Evolutionary conservation across 2,329 filamentous ascomycete genomes (phyloP), one percentile per base, ranked within the genome.

Genomic region (Gaeumannomyces sp.): DNA sequence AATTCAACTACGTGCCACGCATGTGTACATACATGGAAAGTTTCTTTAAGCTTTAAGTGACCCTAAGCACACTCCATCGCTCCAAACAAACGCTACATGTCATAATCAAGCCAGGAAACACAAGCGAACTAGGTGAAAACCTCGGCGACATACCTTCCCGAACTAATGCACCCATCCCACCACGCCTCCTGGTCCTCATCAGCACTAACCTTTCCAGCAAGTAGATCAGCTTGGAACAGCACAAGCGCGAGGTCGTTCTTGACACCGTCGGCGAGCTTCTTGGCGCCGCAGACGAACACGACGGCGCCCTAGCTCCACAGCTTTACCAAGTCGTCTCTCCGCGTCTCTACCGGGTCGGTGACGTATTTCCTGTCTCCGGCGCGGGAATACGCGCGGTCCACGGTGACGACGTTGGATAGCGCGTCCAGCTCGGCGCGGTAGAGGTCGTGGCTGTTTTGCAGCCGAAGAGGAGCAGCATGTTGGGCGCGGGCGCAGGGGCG

Each of bases 361-460:
- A 45, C 59, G 22, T 61, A 61, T 31, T 38, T 61, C 11, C 31
- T n/a, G 10, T 22, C 59, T 11, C 2, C 29, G 19, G 59, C 11
- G 33, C 59, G 59, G 2, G 59, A 61, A 22, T 61, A 61, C 4
- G 59, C 59, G 19, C 59, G 13, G 28, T 61, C 59, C 28, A 61
- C 59, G 31, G 59, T 38, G 11, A 61, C 59, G 33, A 61, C 59
- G 2, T 27, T 10, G 1, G 59, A 33, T 0, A 61, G 22, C n/a
- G 59, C 25, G 27, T 61, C 59, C 33, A 61, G 59, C 59, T 61
- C 59, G 59, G 25, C 59, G 4, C 33, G 59, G 33, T 61, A 61
- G 4, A 61, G 33, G 16, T 61, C 59, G 33, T 45, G 4, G 59
- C 6, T 22, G 31, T 38, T 31, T 38, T 45, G 59, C 59, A 61